Base-by-base conservation (phyloP, 768 basidiomycete species). In the Suillus spraguei region DNA sequence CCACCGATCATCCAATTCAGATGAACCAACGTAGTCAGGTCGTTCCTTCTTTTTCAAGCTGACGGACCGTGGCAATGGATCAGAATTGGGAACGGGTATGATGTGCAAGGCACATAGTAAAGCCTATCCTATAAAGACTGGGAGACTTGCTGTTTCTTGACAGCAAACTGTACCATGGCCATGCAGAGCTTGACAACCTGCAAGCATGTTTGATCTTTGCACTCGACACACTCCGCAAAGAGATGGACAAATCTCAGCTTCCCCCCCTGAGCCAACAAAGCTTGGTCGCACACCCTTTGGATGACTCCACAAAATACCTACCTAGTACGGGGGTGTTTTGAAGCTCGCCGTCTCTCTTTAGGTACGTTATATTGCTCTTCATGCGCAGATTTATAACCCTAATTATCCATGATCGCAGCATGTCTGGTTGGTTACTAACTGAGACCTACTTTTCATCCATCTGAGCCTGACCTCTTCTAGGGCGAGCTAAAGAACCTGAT, bases 341-440 rank as follows among this genome's bases (percentile, higher is more conserved):
- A 61, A 24, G 60, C 60, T 28, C 60, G 60, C 16, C 60, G 60
- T 16, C 35, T 61, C 36, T 50, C 60, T 8, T 24, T 61, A n/a
- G 60, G 60, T 54, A 33, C 20, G 60, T 24, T 2, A 24, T 6
- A 24, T 56, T 10, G 5, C 22, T 39, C 35, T 17, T 16, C 4
- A 9, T 16, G 22, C 5, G 6, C 22, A 16, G 17, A 39, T 11
- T 22, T 16, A 38, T 17, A 11, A 24, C 16, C 2, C 16, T 39
- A 10, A 39, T 39, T 4, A 38, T 17, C 5, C 5, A 28, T 17
- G 28, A 28, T 28, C 28, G 28, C 16, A 56, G 55, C 55, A 39
- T 56, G 55, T 17, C 24, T 56, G 55, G 55, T 56, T 39, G 14
- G 55, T 56, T 11, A 10, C 38, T 56, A 24, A 58, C 16, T 10